Conservation (phyloP, 495 filamentous ascomycete genomes). For the Terfezia boudieri region DNA sequence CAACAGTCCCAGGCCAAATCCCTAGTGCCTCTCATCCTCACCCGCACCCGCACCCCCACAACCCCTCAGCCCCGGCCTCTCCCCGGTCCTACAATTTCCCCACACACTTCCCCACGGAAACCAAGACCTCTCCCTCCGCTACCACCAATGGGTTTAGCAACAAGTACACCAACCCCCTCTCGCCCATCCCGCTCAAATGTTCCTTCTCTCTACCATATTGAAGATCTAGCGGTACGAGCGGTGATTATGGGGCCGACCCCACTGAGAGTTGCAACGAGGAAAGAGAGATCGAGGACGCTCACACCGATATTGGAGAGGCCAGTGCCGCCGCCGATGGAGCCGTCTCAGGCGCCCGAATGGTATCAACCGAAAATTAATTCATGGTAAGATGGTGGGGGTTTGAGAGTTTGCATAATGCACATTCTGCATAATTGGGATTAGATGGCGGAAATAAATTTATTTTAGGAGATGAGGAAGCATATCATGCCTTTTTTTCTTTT, state of each 20-base stretch:
- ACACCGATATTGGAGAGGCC: background rate
- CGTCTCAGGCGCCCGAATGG: background rate
- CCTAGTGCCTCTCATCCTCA: too few species aligned
- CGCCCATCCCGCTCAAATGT: background rate
- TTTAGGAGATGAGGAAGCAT: background rate
- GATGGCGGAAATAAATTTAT: too few species aligned
- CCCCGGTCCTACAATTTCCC: too few species aligned
- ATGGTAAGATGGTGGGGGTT: background rate
- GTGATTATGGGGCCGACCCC: background rate
- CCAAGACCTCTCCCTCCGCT: background rate
- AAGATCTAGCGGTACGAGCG: background rate
- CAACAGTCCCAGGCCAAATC: too few species aligned
- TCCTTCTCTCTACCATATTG: background rate
- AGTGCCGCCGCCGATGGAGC: background rate
- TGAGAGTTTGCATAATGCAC: background rate
- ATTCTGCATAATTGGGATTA: background rate
- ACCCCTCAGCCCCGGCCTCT: too few species aligned
- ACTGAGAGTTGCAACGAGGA: background rate
- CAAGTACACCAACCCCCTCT: background rate
- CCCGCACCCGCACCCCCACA: too few species aligned
- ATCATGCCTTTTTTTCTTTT: background rate
- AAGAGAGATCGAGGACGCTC: background rate
- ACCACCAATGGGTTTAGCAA: background rate
- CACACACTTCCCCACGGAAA: too few species aligned
- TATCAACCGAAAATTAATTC: background rate